Percentiles rank a stretch among this genome's conserved stretches.
Conservation (phyloP, 257 asterid genomes). For the Gentiana dahurica region DNA sequence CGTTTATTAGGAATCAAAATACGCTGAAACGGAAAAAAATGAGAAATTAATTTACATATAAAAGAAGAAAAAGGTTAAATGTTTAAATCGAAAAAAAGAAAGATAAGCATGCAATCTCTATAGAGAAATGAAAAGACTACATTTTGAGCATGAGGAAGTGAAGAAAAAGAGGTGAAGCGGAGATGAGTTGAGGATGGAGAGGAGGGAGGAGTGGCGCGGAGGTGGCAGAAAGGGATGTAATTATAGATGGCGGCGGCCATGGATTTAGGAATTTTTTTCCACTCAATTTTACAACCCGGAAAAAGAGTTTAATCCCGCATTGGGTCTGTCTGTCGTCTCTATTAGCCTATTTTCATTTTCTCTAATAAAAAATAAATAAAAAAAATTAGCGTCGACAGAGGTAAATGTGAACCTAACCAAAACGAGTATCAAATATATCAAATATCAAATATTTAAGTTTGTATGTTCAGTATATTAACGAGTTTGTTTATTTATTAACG, state of each 20-base stretch:
- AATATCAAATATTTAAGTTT: no score
- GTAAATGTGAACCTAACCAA: no score
- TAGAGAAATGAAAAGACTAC: not conserved
- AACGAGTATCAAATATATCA: no score
- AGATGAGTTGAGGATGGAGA: constrained; percentile 17
- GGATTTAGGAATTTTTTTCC: not conserved
- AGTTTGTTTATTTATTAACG: no score
- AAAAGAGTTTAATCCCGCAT: no score
- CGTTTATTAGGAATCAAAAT: constrained; percentile 17
- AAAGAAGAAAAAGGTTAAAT: not conserved
- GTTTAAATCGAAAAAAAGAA: not conserved
- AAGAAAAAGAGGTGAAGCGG: constrained; percentile 31
- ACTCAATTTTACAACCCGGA: no score
- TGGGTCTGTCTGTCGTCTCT: no score
- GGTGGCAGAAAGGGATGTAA: constrained; percentile 2
- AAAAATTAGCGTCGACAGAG: no score
- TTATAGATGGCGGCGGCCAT: constrained; percentile 11
- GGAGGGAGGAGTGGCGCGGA: constrained; percentile 16
- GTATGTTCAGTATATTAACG: no score
- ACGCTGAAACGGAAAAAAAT: constrained; percentile 12
- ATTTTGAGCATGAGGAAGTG: constrained; percentile 9
- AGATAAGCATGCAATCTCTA: not conserved
- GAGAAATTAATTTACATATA: constrained; percentile 1
- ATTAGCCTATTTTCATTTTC: no score
- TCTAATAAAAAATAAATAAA: no score